These are phyloP conservation scores for Globisporangium cystogenes DNA, from an alignment of 352 stramenopile species.

Conservation along the genomic window DNA sequence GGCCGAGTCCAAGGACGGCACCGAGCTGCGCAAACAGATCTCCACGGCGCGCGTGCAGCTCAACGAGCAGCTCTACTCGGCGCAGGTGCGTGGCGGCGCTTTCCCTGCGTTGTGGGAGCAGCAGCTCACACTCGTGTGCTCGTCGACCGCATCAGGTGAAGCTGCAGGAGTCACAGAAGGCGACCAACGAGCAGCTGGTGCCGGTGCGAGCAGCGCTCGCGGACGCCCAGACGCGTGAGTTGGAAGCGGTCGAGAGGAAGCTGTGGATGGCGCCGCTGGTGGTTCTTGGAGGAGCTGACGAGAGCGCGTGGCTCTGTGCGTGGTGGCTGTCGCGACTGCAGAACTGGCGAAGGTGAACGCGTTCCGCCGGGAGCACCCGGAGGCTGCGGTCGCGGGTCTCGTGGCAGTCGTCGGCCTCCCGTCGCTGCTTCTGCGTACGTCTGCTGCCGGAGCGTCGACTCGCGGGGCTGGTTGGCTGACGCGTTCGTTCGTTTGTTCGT, in stretches of 20 bases:
- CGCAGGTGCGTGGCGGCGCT: conserved; percentile 25
- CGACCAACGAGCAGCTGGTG: conserved; percentile 47
- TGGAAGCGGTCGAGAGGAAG: neutral
- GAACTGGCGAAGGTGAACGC: conserved; percentile 69
- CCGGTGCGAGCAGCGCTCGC: conserved; percentile 47
- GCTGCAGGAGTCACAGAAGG: conserved; percentile 49
- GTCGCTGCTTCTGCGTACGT: conserved; percentile 67
- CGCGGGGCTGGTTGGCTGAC: neutral
- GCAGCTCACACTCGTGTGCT: neutral
- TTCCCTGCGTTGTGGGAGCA: too few relatives aligned
- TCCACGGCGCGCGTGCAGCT: conserved; percentile 34
- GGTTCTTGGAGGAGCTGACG: neutral
- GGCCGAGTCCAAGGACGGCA: conserved; percentile 56
- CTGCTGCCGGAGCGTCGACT: neutral
- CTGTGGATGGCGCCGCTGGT: neutral
- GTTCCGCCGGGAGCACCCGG: conserved; percentile 68
- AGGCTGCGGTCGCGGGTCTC: conserved; percentile 50
- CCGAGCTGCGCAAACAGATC: conserved; percentile 56
- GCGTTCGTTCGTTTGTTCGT: neutral
- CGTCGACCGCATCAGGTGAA: conserved; percentile 16
- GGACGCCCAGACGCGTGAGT: conserved; percentile 45
- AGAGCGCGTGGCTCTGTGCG: neutral
- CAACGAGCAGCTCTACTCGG: conserved; percentile 59
- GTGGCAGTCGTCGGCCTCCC: conserved; percentile 51
- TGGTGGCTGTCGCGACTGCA: conserved; percentile 14